Evolutionary conservation across 164 flowering plant genomes (phyloP).

Genomic region (Aristolochia contorta): DNA sequence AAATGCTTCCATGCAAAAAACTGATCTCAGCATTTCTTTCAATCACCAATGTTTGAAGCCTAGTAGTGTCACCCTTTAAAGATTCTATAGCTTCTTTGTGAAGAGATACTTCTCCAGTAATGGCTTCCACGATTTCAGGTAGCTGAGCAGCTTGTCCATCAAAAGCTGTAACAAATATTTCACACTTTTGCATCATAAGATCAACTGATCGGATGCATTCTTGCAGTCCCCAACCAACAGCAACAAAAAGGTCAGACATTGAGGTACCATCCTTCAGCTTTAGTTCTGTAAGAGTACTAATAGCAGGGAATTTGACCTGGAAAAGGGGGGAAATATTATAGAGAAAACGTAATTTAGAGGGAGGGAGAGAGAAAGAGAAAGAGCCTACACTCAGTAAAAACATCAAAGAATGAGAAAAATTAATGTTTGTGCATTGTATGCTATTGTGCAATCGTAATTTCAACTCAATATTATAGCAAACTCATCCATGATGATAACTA

Average conservation of each 20-base stretch:
- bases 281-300: constrained; percentile 16
- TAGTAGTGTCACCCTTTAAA: constrained; percentile 25
- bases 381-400: no score
- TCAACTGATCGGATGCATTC: constrained; percentile 30
- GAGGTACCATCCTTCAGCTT: constrained; percentile 17
- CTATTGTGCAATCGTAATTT: no score
- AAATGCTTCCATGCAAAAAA: constrained; percentile 25
- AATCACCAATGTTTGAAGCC: constrained; percentile 24
- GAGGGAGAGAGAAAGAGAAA: no score
- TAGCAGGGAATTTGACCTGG: constrained; percentile 28
- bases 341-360: no score
- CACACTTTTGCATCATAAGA: constrained; percentile 30
- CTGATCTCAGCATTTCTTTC: constrained; percentile 41
- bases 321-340: not conserved
- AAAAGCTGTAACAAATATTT: constrained; percentile 26
- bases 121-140: constrained; percentile 18
- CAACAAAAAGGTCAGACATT: constrained; percentile 20
- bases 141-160: constrained; percentile 33
- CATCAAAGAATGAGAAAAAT: no score
- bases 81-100: constrained; percentile 31
- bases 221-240: constrained; percentile 25
- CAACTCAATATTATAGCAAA: no score
- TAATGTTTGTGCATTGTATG: no score
- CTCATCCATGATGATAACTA: no score
- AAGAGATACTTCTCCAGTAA: constrained; percentile 30